Evolutionary conservation across 1,284 basidiomycete species (phyloP).

Genomic region (Irpex sp.): DNA sequence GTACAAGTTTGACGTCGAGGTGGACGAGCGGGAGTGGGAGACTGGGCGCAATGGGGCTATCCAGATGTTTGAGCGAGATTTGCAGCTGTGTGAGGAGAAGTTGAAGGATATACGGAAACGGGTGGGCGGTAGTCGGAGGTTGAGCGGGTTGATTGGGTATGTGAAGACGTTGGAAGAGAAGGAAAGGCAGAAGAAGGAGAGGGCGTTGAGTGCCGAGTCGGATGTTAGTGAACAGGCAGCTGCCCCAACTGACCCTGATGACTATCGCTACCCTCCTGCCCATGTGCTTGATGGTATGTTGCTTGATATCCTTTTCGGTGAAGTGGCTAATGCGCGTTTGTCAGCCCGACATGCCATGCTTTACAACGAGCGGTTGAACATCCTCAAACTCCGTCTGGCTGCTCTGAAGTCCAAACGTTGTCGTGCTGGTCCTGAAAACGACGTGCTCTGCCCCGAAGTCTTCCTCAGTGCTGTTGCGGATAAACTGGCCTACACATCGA

Average conservation of each 20-base stretch:
- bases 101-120: slow-evolving; percentile 80
- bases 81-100: slow-evolving; percentile 80
- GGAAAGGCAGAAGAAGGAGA: slow-evolving; percentile 64
- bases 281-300: slow-evolving; percentile 83
- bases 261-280: slow-evolving; percentile 84
- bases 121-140: slow-evolving; percentile 79
- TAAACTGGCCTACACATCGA: slow-evolving; percentile 92
- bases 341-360: slow-evolving; percentile 88
- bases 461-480: slow-evolving; percentile 97
- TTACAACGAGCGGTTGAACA: slow-evolving; percentile 74
- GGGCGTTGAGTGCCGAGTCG: slow-evolving; percentile 34
- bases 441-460: slow-evolving; percentile 91
- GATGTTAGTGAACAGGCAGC: slow-evolving; percentile 42
- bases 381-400: slow-evolving; percentile 80
- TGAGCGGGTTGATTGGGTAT: slow-evolving; percentile 77
- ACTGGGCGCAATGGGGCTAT: slow-evolving; percentile 72
- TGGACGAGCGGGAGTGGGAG: slow-evolving; percentile 91
- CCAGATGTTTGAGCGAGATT: slow-evolving; percentile 80
- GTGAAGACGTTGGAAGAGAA: slow-evolving; percentile 81
- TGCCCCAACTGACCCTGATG: slow-evolving; percentile 36
- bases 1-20: slow-evolving; percentile 95
- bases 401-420: slow-evolving; percentile 89
- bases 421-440: slow-evolving; percentile 77
- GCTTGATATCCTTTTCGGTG: slow-evolving; percentile 1
- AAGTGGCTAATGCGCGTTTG: slow-evolving; percentile 5